Base-by-base conservation (phyloP, 2,329 filamentous ascomycete genomes). In the Zasmidium cellare region DNA sequence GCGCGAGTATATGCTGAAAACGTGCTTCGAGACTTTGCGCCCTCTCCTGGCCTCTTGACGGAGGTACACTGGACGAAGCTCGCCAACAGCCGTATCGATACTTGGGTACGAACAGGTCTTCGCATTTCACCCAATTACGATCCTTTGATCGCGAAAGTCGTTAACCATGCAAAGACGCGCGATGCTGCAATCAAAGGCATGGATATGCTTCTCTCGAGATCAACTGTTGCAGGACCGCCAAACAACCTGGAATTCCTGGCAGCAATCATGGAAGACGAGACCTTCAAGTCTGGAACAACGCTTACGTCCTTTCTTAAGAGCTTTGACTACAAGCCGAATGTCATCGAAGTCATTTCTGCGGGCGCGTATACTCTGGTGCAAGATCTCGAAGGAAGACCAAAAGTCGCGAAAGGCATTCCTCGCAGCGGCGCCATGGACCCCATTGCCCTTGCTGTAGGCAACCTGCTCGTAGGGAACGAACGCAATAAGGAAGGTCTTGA, bases 341-440 rank as follows among this genome's bases (percentile, higher is more conserved):
- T 78, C 0, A 81, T 87, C 28, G 82, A 87, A 60, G 77, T 87
- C 1, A 65, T 86, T 11, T 78, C 78, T 20, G 78, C 78, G 3
- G 84, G 84, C 6, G 79, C 81, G 0, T 84, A 84, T 60, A 86
- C 84, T 0, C 72, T 83, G 1, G 75, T 87, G 1, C 81, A 87
- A 68, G 84, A 87, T 59, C 79, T 79, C 48, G 83, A 83, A 0
- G 84, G 80, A 0, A 74, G 85, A n/a, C 79, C 81, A 2, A 77
- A 75, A 0, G 76, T 85, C 2, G 84, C 84, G 1, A 79, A 80
- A 65, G 85, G 84, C 6, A 82, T 87, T 31, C 81, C 81, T 3
- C 81, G 84, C 28, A 78, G 79, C 3, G 85, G 85, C 0, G 83
- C 85, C 0, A 87, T 87, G 84, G 85, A 87, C 65, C 75, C 79